Conservation (phyloP, 2,329 filamentous ascomycete genomes). For the Hansfordia pulvinata region DNA sequence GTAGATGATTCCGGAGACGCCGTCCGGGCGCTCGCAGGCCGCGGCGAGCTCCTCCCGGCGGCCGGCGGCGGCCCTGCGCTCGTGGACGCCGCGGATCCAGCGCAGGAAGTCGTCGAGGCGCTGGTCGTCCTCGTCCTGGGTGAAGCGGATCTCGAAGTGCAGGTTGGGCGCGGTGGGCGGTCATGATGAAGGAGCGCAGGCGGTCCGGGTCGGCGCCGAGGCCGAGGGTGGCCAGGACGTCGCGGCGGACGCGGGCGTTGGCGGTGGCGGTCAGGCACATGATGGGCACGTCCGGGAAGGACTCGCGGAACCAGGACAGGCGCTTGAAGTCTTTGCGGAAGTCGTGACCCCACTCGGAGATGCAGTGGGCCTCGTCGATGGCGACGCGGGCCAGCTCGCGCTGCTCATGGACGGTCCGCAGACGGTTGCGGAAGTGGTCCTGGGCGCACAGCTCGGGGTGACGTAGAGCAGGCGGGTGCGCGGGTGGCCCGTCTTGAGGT, state of each 20-base stretch:
- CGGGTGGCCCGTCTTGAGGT: constrained; percentile 81
- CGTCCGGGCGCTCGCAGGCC: constrained; percentile 40
- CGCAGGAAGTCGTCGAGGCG: constrained; percentile 59
- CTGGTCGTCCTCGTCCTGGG: constrained; percentile 58
- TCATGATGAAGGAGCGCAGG: constrained; percentile 70
- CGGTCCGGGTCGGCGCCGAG: constrained; percentile 43
- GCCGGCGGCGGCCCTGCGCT: constrained; percentile 46
- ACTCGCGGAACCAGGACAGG: constrained; percentile 71
- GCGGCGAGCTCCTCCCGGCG: constrained; percentile 44
- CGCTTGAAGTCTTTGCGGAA: constrained; percentile 88
- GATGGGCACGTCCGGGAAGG: constrained; percentile 74
- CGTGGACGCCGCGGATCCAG: constrained; percentile 66
- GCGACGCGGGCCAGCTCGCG: constrained; percentile 77
- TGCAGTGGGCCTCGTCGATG: constrained; percentile 92
- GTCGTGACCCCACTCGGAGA: constrained; percentile 96
- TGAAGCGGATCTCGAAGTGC: constrained; percentile 82
- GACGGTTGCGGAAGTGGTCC: constrained; percentile 60
- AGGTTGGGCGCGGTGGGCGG: constrained; percentile 73
- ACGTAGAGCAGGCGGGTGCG: constrained; percentile 77
- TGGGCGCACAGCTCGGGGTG: constrained; percentile 80
- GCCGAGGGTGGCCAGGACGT: constrained; percentile 65
- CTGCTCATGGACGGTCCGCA: constrained; percentile 64
- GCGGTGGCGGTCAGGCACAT: constrained; percentile 91
- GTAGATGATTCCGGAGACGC: constrained; percentile 68
- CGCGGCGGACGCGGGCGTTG: constrained; percentile 64